Base-by-base conservation (phyloP, 805 yeast species). In the Starmerella davenportii region DNA sequence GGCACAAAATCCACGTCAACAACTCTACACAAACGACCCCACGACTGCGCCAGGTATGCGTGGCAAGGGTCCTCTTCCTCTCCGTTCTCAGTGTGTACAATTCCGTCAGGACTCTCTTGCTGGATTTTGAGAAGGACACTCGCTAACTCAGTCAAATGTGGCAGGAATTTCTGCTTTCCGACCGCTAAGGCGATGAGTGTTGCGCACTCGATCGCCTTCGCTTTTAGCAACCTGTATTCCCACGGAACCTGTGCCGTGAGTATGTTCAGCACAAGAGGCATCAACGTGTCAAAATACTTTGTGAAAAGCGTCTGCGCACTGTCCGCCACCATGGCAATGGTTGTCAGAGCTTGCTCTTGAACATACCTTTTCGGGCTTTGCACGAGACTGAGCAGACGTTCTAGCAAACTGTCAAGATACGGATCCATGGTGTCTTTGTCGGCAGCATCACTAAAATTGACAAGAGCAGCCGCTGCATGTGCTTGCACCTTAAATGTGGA, bases 401-500 rank as follows among this genome's bases (percentile, higher is more conserved):
- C 67, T 41, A 90, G 65, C 51, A 90, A 63, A 48, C 68, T 72
- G 56, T 90, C 98, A 53, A 90, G 66, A 52, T 79, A 85, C n/a
- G 96, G 96, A 53, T 84, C 95, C 49, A 90, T 63, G 9, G 76
- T 72, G 44, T 79, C 93, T 53, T 81, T 79, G 4, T 80, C 63
- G 2, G 96, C 94, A 46, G 79, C 82, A 59, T 90, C 98, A 30
- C 87, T 73, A 56, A 90, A 90, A 57, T 90, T 90, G 34, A 90
- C 96, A 51, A 87, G 65, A 0, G 98, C 98, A 38, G 98, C 98
- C 32, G 98, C 95, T 15, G 95, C 96, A 55, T 90, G 98, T 0
- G 95, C 81, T 62, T 87, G 96, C 19, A 90, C 98, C 53, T 96
- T 68, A 41, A 77, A 85, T 4, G 59, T 54, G 36, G 82, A 72